Evolutionary conservation across 2,329 filamentous ascomycete species (phyloP).

Genomic region (Diplocarpon rosae): DNA sequence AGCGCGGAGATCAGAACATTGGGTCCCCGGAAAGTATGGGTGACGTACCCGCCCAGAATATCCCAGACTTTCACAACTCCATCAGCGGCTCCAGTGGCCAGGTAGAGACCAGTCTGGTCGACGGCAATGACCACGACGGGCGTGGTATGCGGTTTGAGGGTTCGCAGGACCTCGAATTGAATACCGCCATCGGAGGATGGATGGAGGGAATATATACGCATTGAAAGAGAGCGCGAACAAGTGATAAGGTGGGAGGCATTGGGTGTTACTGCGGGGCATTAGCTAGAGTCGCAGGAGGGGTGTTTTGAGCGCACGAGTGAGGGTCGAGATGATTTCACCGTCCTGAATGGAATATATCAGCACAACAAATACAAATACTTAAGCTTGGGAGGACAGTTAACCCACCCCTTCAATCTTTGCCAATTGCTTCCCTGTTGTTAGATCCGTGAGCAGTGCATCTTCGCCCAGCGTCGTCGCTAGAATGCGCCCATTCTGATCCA

Average conservation of each 20-base stretch:
- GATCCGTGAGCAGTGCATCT: constrained; percentile 77
- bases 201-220: constrained; percentile 77
- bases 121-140: constrained; percentile 80
- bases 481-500: constrained; percentile 71
- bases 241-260: constrained; percentile 79
- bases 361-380: too few species aligned
- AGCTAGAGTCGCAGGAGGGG: constrained; percentile 9
- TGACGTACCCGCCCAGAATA: constrained; percentile 77
- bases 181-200: constrained; percentile 46
- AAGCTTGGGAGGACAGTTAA: constrained; percentile 5
- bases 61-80: constrained; percentile 97
- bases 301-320: constrained; percentile 39
- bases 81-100: constrained; percentile 89
- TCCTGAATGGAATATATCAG: constrained; percentile 38
- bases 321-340: constrained; percentile 67
- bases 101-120: constrained; percentile 76
- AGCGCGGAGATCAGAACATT: constrained; percentile 85
- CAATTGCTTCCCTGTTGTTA: constrained; percentile 71
- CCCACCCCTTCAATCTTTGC: constrained; percentile 78
- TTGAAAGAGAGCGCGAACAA: constrained; percentile 89
- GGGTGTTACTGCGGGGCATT: constrained; percentile 56
- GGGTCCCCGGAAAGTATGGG: constrained; percentile 90
- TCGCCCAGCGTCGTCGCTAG: constrained; percentile 86
- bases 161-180: constrained; percentile 59
- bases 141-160: constrained; percentile 79